phyloP scores from a whole-genome alignment of 176 grass and related monocot species.

The Dendrocalamus sinicus region DNA sequence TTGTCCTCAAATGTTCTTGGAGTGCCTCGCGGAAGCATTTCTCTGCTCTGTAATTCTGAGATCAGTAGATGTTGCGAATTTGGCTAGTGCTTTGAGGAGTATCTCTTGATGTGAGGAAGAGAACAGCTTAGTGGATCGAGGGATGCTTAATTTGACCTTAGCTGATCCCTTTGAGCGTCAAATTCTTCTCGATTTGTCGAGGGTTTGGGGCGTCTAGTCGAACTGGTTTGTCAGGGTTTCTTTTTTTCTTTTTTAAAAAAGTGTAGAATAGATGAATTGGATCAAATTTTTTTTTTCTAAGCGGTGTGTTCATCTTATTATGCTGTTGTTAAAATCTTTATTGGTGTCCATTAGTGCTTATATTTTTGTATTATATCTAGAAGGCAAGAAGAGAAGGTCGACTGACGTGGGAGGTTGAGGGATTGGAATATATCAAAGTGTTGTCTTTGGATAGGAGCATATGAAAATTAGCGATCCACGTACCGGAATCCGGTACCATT shows the following conservation, averaged over 20 bases:
- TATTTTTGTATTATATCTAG: background rate
- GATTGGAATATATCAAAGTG: no score
- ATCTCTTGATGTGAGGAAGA: background rate
- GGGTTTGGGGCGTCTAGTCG: background rate
- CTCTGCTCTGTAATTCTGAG: background rate
- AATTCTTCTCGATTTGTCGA: background rate
- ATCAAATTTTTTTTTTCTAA: background rate
- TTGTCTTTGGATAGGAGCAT: no score
- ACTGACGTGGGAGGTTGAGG: no score
- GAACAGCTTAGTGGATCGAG: background rate
- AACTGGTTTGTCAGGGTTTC: background rate
- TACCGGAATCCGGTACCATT: no score
- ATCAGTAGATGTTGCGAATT: constrained; percentile 6
- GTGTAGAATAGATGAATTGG: background rate
- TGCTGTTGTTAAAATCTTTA: background rate
- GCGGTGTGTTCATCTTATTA: background rate
- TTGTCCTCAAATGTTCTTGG: background rate
- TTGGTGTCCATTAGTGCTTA: background rate
- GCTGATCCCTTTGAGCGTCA: background rate
- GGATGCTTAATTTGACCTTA: constrained; percentile 27
- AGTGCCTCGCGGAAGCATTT: background rate
- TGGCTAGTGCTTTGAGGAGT: background rate
- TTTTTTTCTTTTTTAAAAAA: background rate
- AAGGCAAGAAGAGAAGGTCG: background rate
- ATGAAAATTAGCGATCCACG: no score